phyloP scores from a whole-genome alignment of 2,329 filamentous ascomycete species.

The Paracoccidioides brasiliensis region DNA sequence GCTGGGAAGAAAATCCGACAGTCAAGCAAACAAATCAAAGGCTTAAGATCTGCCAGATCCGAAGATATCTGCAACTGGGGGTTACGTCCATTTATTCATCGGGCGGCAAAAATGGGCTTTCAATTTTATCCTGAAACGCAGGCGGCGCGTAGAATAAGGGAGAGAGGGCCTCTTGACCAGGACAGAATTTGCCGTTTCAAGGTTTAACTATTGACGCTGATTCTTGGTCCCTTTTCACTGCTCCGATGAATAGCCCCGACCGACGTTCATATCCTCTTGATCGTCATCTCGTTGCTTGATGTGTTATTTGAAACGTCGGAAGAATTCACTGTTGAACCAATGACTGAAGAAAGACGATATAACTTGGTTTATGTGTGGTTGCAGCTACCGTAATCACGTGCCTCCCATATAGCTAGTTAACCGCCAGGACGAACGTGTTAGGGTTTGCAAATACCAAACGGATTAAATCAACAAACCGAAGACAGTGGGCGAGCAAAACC shows the following conservation, averaged over 20 bases:
- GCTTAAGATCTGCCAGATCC: not conserved
- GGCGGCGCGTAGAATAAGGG: not conserved
- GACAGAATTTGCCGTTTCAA: not conserved
- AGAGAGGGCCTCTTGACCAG: not conserved
- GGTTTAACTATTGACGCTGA: not conserved
- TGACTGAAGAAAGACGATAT: not conserved
- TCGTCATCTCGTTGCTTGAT: not conserved
- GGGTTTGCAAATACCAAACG: too few species aligned
- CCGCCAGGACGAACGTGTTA: too few species aligned
- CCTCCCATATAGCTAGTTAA: too few species aligned
- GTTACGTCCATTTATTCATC: not conserved
- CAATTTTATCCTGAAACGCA: not conserved
- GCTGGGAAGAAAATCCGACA: not conserved
- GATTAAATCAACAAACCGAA: too few species aligned
- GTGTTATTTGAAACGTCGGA: conserved; percentile 2
- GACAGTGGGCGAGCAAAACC: too few species aligned
- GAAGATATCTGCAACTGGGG: not conserved
- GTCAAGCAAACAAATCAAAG: not conserved
- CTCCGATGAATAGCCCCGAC: not conserved
- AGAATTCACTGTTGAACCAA: not conserved
- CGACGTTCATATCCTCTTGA: not conserved
- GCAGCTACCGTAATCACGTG: too few species aligned
- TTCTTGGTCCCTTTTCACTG: not conserved
- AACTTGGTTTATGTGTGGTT: too few species aligned
- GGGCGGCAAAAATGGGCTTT: not conserved